Evolutionary conservation across 257 asterid genomes (phyloP).

Genomic region (Perilla frutescens): DNA sequence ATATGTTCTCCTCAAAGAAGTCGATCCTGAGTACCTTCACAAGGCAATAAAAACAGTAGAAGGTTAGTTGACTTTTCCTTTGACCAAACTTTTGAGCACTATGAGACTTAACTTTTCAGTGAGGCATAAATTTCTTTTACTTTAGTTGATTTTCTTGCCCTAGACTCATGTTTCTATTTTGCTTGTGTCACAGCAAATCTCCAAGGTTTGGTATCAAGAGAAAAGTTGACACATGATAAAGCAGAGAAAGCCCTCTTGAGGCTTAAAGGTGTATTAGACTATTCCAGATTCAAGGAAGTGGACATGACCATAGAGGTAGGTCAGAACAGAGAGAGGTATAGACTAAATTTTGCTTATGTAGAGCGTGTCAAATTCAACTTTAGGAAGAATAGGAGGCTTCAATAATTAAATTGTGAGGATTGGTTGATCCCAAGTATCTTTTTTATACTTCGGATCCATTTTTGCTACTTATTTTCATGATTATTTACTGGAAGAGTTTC

Average conservation of each 20-base stretch:
- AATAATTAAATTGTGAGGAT: no score
- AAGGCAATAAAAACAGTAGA: conserved; percentile 78
- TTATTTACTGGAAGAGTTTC: no score
- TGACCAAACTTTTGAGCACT: neutral
- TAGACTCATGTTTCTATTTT: conserved; percentile 1
- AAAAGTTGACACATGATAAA: conserved; percentile 66
- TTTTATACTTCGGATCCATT: no score
- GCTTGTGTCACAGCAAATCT: conserved; percentile 62
- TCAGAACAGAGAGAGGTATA: neutral
- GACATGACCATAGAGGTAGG: conserved; percentile 94
- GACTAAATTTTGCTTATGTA: conserved; percentile 19
- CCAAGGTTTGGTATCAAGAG: conserved; percentile 72
- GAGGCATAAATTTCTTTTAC: conserved; percentile 26
- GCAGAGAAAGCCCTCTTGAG: conserved; percentile 67
- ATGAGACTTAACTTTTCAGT: conserved; percentile 8
- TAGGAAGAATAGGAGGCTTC: neutral
- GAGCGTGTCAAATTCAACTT: conserved; percentile 18
- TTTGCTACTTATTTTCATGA: no score
- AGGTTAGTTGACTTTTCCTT: conserved; percentile 54
- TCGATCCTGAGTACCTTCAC: conserved; percentile 76
- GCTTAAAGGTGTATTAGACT: conserved; percentile 81
- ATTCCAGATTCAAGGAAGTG: conserved; percentile 78
- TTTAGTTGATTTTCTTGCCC: neutral
- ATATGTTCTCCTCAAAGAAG: conserved; percentile 76
- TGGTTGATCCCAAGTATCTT: no score